Base-by-base conservation (phyloP, 2,329 filamentous ascomycete species). In the Chalaropsis thielavioides region DNA sequence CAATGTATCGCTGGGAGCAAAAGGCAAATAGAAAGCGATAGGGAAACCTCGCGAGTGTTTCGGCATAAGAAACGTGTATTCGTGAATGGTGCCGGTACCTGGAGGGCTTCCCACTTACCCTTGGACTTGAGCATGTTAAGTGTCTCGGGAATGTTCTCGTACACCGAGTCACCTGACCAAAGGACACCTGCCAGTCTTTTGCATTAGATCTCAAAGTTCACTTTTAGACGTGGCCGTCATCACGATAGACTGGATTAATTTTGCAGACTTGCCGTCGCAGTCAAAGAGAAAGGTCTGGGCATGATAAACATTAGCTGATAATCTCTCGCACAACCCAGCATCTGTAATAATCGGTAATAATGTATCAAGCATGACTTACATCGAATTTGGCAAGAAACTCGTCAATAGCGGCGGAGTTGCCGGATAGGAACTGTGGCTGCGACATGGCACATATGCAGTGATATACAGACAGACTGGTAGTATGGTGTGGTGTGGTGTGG, bases 81-180 rank as follows among this genome's bases (percentile, higher is more conserved):
- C 31, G 7, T 35, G 3, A 3, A 35, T 7, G 31, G 31, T 35
- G 31, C 31, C 31, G 7, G 7, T 7, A 35, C 31, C 3, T 35
- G 31, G 31, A 35, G 31, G 31, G n/a, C n/a, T n/a, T n/a, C n/a
- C 31, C 7, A 22, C 35, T 43, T 72, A 92, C 91, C 90, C 84
- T 84, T 88, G 66, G 84, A 86, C 72, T 90, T 86, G 68, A 99
- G 78, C 76, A 95, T 80, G 68, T 90, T 83, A 44, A 99, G 77
- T 0, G 91, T 95, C 76, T 96, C 90, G 3, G 89, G 87, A 4
- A 91, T 86, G 63, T 88, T 88, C 15, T 90, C 86, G 70, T 94
- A 96, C 11, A 95, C 79, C 73, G 92, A 87, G 72, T 96, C 90
- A 61, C 94, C 94, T 17, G 92, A 96, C 94, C 94, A 99, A 67